Evolutionary conservation across 1,139 yeast species (phyloP).

Genomic region (Pneumocystis carinii): DNA sequence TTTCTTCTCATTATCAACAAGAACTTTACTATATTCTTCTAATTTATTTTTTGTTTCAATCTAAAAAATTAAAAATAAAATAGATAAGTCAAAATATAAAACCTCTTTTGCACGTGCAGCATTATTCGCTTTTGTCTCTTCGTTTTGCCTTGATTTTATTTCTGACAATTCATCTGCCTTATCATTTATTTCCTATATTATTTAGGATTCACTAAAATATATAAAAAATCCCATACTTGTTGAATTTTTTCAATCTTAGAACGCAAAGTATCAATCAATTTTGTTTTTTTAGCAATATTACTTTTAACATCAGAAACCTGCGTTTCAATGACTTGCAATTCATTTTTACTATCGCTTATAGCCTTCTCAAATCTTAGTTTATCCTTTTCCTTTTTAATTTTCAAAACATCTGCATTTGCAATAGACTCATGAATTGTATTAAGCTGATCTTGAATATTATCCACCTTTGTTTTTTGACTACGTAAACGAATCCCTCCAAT

Average conservation of each 20-base stretch:
- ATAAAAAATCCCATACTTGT: constrained; percentile 1
- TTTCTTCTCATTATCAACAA: constrained; percentile 28
- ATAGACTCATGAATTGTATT: constrained; percentile 46
- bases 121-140: constrained; percentile 39
- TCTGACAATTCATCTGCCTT: constrained; percentile 27
- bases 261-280: constrained; percentile 6
- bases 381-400: constrained; percentile 54
- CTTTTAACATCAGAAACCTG: constrained; percentile 21
- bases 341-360: constrained; percentile 27
- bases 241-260: constrained; percentile 10
- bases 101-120: constrained; percentile 47
- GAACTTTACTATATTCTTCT: constrained; percentile 38
- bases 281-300: constrained; percentile 24
- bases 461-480: constrained; percentile 68
- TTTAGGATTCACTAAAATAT: constrained; percentile 6
- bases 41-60: constrained; percentile 51
- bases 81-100: background rate
- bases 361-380: constrained; percentile 39
- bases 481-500: constrained; percentile 84
- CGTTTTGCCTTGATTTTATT: constrained; percentile 35
- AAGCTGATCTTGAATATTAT: constrained; percentile 53
- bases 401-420: constrained; percentile 45
- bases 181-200: constrained; percentile 21
- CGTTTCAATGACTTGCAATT: constrained; percentile 23
- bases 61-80: constrained; percentile 4